Base-by-base conservation (phyloP, 2,329 filamentous ascomycete genomes). In the Neoscytalidium dimidiatum region DNA sequence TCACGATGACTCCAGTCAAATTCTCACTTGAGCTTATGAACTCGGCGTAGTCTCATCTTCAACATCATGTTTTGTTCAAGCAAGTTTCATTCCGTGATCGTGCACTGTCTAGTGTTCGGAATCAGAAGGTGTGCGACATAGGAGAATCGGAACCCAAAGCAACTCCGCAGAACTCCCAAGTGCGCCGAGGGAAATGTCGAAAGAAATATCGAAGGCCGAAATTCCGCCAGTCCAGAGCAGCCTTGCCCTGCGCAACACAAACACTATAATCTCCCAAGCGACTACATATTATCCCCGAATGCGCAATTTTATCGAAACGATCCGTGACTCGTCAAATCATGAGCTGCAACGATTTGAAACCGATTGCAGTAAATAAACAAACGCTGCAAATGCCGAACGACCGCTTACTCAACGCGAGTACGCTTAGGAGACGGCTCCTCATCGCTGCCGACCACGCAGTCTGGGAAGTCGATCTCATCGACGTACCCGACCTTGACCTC, bases 401-500 rank as follows among this genome's bases (percentile, higher is more conserved):
- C 38, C 35, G 3, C 38, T 41, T 48, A 64, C 33, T 64, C 61
- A 38, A 53, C 51, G 19, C 61, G 61, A n/a, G 48, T n/a, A 23
- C 61, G 61, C 28, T 64, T 64, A n/a, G 29, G 28, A 19, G 38
- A 44, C 19, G 48, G 61, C 38, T 66, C 61, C 41, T 68, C 68
- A 3, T 64, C 66, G 6, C 44, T 33, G 19, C 58, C 66, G 53
- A 75, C 70, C n/a, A 64, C 65, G 21, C 70, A 72, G 62, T 74
- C 70, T 6, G 73, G 74, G 21, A 70, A 63, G 44, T 73, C 64
- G 2, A 71, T 66, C 68, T 71, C 67, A 2, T 74, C 71, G 28
- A 77, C 69, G 56, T 69, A 69, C 4, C 75, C 74, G 14, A 67
- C 57, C n/a, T 64, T 60, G 8, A 77, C 72, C 33, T 73, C 68